Evolutionary conservation across 1,139 yeast species (phyloP).

Genomic region (Protomyces inouyei): DNA sequence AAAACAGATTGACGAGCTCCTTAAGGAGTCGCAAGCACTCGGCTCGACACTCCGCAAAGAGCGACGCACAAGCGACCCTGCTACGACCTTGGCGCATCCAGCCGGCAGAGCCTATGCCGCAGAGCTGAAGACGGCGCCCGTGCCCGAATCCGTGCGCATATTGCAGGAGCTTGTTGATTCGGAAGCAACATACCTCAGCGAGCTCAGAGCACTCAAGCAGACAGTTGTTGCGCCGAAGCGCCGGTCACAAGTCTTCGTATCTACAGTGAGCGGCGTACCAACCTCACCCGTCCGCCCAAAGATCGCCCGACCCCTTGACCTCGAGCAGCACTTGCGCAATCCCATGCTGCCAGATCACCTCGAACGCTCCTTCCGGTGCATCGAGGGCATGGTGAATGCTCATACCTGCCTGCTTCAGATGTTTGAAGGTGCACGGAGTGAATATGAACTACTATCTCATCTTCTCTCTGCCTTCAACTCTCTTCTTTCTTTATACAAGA

Average conservation of each 20-base stretch:
- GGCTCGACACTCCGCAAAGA: background rate
- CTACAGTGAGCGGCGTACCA: background rate
- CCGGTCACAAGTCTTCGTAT: background rate
- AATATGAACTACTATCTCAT: constrained; percentile 8
- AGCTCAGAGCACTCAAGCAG: background rate
- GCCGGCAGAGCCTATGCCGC: background rate
- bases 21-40: background rate
- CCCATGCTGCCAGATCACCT: constrained; percentile 23
- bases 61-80: background rate
- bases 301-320: background rate
- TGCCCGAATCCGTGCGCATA: background rate
- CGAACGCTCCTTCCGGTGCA: constrained; percentile 19
- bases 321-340: constrained; percentile 9
- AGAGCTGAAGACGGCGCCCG: background rate
- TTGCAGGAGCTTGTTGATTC: background rate
- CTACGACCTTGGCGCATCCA: background rate
- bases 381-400: constrained; percentile 15
- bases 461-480: constrained; percentile 7
- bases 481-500: constrained; percentile 2
- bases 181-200: background rate
- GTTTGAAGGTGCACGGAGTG: constrained; percentile 1
- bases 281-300: background rate
- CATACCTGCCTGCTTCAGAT: constrained; percentile 11
- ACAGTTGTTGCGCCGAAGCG: background rate
- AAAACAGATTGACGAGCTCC: background rate